Evolutionary conservation across 768 basidiomycete genomes (phyloP).

Genomic region (Tubosaeta brunneosetosa): DNA sequence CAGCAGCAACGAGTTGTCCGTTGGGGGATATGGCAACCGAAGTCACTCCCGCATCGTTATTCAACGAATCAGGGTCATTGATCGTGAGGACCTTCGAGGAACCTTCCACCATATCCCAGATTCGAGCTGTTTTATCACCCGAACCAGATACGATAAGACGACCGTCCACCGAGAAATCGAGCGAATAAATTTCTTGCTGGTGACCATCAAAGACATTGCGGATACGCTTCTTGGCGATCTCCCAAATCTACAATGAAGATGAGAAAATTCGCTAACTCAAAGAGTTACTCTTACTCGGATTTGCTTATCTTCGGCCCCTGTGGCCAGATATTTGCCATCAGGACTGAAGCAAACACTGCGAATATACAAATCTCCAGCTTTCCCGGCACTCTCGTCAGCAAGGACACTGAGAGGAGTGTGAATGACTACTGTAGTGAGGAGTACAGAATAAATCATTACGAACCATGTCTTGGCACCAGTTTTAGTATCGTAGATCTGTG

Average conservation of each 20-base stretch:
- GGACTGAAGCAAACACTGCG: conserved; percentile 79
- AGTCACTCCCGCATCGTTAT: conserved; percentile 65
- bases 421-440: conserved; percentile 6
- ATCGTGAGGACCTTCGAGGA: conserved; percentile 34
- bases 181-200: conserved; percentile 89
- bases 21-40: conserved; percentile 76
- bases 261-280: neutral
- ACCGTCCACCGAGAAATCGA: conserved; percentile 88
- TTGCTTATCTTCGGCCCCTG: conserved; percentile 87
- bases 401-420: conserved; percentile 50
- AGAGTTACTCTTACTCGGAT: conserved; percentile 60
- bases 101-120: conserved; percentile 56
- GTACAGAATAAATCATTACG: conserved; percentile 21
- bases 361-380: conserved; percentile 83
- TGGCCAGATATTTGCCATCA: conserved; percentile 67
- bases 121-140: conserved; percentile 66
- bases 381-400: conserved; percentile 66
- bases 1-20: conserved; percentile 61
- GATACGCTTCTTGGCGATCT: conserved; percentile 76
- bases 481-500: conserved; percentile 92
- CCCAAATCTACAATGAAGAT: conserved; percentile 71
- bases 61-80: conserved; percentile 47
- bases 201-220: conserved; percentile 83
- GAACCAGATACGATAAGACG: conserved; percentile 85
- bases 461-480: conserved; percentile 83